Evolutionary conservation across 208 protist genomes (phyloP).

Genomic region (Leishmania tropica): DNA sequence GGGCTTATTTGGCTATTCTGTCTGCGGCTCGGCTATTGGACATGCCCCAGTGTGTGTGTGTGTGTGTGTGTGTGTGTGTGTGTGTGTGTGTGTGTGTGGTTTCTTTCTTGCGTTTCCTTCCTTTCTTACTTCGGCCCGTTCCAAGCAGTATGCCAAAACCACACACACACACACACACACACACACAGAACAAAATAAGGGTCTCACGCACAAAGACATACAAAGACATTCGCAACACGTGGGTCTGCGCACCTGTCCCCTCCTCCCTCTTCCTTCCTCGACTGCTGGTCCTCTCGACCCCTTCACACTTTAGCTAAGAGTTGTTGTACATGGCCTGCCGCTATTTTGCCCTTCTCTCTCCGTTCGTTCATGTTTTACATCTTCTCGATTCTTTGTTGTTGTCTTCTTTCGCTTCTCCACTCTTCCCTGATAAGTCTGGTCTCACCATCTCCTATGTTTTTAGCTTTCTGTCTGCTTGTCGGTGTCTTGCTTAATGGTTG

Average conservation of each 20-base stretch:
- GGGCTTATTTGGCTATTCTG: neutral
- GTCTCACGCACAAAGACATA: neutral
- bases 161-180: neutral
- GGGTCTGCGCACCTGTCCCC: neutral
- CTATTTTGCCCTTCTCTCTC: neutral
- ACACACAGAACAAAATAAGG: neutral
- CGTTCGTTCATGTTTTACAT: conserved; percentile 3
- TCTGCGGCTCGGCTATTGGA: neutral
- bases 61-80: neutral
- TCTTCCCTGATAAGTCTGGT: neutral
- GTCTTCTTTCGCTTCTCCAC: neutral
- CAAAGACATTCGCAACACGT: neutral
- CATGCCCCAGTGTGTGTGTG: neutral
- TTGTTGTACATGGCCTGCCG: neutral
- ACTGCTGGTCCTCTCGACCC: neutral
- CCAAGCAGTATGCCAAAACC: neutral
- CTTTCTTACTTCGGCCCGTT: neutral
- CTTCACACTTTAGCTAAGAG: neutral
- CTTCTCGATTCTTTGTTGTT: conserved; percentile 6
- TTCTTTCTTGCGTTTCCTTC: neutral
- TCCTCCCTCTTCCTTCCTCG: neutral
- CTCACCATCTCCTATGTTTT: neutral
- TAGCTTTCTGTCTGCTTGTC: neutral
- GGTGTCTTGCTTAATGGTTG: neutral
- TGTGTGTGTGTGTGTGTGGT: neutral